Percentiles rank a stretch among this genome's conserved stretches.
phyloP scores from a whole-genome alignment of 139 green algal genomes.

The Parachlorella kessleri region DNA sequence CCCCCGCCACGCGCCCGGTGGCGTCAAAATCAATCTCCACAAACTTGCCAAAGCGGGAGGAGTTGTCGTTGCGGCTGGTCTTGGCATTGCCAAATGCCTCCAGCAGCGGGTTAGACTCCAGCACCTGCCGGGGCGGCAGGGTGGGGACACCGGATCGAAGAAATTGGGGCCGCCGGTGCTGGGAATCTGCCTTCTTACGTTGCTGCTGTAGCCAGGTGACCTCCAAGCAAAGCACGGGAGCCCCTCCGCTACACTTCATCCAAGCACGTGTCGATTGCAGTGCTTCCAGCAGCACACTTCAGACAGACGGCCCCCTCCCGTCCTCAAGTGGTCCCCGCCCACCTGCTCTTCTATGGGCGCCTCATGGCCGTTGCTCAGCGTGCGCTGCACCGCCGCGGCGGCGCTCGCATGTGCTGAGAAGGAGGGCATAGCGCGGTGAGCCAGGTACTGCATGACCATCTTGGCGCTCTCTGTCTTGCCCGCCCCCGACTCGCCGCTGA shows the following conservation, averaged over 20 bases:
- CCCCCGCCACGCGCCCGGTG: slow-evolving; percentile 53
- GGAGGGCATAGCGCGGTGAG: slow-evolving; percentile 39
- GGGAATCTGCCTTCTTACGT: too few species aligned
- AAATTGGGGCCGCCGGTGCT: too few species aligned
- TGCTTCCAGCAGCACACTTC: too few species aligned
- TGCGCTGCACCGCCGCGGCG: not conserved
- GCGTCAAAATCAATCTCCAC: slow-evolving; percentile 82
- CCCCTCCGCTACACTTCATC: too few species aligned
- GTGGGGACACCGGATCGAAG: too few species aligned
- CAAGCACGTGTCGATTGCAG: too few species aligned
- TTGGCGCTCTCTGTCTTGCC: slow-evolving; percentile 97
- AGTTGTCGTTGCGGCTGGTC: slow-evolving; percentile 88
- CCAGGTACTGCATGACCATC: slow-evolving; percentile 72
- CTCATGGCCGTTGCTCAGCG: slow-evolving; percentile 5
- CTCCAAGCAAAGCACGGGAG: too few species aligned
- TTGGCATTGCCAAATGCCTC: slow-evolving; percentile 93
- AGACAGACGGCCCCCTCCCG: too few species aligned
- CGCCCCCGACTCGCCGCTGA: slow-evolving; percentile 82
- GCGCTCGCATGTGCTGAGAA: not conserved
- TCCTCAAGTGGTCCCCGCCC: too few species aligned
- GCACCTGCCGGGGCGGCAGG: too few species aligned
- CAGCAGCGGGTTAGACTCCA: slow-evolving; percentile 88
- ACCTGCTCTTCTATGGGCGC: slow-evolving; percentile 69
- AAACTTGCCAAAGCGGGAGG: slow-evolving; percentile 87
- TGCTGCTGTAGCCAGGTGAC: too few species aligned